Evolutionary conservation across 805 yeast species (phyloP).

Genomic region (Pichia rugopelliculosa): DNA sequence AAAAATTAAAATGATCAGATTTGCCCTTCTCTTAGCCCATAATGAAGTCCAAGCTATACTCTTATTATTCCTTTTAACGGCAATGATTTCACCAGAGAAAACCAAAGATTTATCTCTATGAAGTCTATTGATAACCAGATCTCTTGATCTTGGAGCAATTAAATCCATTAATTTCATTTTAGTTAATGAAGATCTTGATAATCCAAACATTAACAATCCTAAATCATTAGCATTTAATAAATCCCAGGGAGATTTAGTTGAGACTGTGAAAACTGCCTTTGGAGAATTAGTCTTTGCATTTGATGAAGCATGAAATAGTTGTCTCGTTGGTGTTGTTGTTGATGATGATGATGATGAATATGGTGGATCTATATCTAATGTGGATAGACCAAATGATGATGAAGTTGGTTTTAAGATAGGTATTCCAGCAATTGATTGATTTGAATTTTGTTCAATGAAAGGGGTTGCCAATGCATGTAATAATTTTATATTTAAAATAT

Average conservation of each 20-base stretch:
- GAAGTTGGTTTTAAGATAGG: conserved; percentile 20
- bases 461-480: conserved; percentile 64
- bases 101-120: conserved; percentile 40
- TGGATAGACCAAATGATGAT: conserved; percentile 21
- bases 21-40: conserved; percentile 79
- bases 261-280: conserved; percentile 81
- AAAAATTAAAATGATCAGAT: conserved; percentile 71
- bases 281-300: conserved; percentile 65
- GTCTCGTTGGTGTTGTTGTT: conserved; percentile 17
- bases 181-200: conserved; percentile 55
- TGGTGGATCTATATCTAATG: conserved; percentile 8
- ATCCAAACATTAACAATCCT: conserved; percentile 82
- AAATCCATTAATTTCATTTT: conserved; percentile 65
- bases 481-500: conserved; percentile 37
- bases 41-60: conserved; percentile 76
- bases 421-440: conserved; percentile 19
- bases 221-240: conserved; percentile 82
- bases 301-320: conserved; percentile 50
- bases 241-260: conserved; percentile 65
- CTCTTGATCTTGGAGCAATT: conserved; percentile 68
- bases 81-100: conserved; percentile 80
- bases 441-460: conserved; percentile 37
- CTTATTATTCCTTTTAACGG: conserved; percentile 61
- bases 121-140: conserved; percentile 56
- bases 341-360: background rate